A percentile compares a stretch with the other conserved stretches of the same genome.
These are phyloP conservation scores for Stemphylium lycopersici DNA, from an alignment of 2,329 filamentous ascomycete species.

Conservation along the genomic window DNA sequence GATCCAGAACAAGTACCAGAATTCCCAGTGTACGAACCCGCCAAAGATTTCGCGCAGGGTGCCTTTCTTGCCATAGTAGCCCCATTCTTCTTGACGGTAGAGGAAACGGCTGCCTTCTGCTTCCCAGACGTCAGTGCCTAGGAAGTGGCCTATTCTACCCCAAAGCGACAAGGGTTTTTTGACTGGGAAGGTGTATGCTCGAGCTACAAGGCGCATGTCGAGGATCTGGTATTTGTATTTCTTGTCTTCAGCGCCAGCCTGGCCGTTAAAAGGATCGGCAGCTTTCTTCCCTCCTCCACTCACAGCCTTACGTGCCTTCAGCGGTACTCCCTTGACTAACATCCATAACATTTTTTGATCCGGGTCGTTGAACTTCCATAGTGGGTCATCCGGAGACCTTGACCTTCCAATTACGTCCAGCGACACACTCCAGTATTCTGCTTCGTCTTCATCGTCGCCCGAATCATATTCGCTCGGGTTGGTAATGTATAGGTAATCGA, in stretches of 20 bases:
- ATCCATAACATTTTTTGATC: constrained; percentile 38
- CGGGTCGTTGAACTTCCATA: constrained; percentile 28
- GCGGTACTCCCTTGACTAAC: constrained; percentile 27
- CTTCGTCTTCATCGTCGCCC: constrained; percentile 14
- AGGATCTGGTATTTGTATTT: constrained; percentile 34
- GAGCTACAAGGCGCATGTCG: constrained; percentile 30
- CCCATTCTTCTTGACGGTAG: constrained; percentile 39
- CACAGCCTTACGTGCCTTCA: constrained; percentile 8
- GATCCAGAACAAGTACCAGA: constrained; percentile 31
- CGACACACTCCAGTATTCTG: constrained; percentile 36
- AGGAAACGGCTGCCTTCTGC: constrained; percentile 33
- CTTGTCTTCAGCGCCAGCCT: constrained; percentile 17
- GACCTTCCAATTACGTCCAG: constrained; percentile 39
- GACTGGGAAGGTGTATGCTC: constrained; percentile 28
- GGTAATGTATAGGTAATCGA: constrained; percentile 35
- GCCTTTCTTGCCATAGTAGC: constrained; percentile 38
- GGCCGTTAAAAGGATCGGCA: constrained; percentile 27
- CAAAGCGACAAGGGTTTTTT: constrained; percentile 19
- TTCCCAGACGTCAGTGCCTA: constrained; percentile 36
- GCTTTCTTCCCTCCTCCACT: constrained; percentile 12
- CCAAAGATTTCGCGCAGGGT: constrained; percentile 35
- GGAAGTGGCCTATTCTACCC: constrained; percentile 30
- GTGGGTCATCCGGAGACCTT: constrained; percentile 10
- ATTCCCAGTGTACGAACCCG: constrained; percentile 33
- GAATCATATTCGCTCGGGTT: constrained; percentile 15